Evolutionary conservation across 495 filamentous ascomycete species (phyloP).

Genomic region (Filosporella fistucella): DNA sequence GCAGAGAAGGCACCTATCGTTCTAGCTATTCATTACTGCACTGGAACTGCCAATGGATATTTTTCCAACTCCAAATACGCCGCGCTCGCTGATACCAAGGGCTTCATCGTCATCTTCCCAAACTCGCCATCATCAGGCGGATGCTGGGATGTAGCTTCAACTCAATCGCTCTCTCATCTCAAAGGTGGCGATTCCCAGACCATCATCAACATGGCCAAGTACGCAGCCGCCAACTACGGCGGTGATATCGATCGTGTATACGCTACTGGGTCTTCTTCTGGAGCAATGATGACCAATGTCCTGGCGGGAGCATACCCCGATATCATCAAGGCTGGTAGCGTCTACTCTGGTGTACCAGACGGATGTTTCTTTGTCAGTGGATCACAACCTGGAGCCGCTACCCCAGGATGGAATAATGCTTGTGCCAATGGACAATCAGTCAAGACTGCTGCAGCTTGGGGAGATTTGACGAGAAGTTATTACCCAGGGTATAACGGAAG

Average conservation of each 20-base stretch:
- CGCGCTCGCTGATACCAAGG: conserved; percentile 45
- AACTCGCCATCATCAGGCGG: conserved; percentile 37
- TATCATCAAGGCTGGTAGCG: conserved; percentile 38
- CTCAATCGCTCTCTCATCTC: conserved; percentile 46
- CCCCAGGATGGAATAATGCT: conserved; percentile 40
- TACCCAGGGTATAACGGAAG: conserved; percentile 46
- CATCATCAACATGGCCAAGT: conserved; percentile 57
- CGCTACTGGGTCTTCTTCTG: conserved; percentile 42
- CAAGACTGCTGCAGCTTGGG: conserved; percentile 45
- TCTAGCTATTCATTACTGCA: conserved; percentile 50
- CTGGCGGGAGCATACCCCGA: conserved; percentile 36
- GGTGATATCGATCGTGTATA: conserved; percentile 40
- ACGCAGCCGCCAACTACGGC: conserved; percentile 38
- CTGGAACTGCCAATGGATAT: conserved; percentile 45
- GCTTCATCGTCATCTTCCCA: conserved; percentile 57
- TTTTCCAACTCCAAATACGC: conserved; percentile 37
- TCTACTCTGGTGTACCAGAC: conserved; percentile 55
- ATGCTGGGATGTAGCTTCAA: conserved; percentile 62
- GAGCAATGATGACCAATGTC: conserved; percentile 48
- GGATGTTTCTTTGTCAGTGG: conserved; percentile 47
- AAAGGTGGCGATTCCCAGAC: conserved; percentile 53
- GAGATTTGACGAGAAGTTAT: conserved; percentile 38
- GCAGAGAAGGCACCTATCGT: conserved; percentile 45
- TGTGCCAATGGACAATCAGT: conserved; percentile 38
- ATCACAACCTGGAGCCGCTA: conserved; percentile 37